A percentile compares a stretch with the other conserved stretches of the same genome.
phyloP scores from a whole-genome alignment of 495 filamentous ascomycete species.

The Xylaria sp. region DNA sequence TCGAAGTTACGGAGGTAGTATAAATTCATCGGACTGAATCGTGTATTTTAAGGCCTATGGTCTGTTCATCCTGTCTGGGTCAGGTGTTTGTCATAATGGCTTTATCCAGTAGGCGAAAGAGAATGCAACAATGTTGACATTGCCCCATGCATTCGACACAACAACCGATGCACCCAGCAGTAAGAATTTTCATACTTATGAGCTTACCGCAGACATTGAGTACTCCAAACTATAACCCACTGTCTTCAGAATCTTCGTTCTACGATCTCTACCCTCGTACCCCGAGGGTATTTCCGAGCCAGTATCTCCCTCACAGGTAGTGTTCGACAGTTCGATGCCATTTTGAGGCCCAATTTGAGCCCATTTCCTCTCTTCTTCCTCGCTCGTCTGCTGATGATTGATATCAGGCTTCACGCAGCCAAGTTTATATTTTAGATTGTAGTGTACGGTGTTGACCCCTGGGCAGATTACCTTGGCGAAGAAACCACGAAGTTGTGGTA shows the following conservation, averaged over 20 bases:
- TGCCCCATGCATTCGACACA: not conserved
- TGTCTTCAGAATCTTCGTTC: slow-evolving; percentile 8
- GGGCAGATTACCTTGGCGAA: slow-evolving; percentile 15
- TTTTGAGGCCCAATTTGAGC: not conserved
- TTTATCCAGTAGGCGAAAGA: not conserved
- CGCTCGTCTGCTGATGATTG: not conserved
- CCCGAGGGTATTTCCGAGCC: not conserved
- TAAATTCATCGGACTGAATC: not conserved
- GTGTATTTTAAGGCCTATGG: not conserved
- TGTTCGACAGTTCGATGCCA: not conserved
- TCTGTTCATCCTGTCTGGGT: not conserved
- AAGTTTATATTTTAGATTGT: not conserved
- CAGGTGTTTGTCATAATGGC: not conserved
- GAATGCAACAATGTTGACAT: not conserved
- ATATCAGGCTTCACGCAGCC: not conserved
- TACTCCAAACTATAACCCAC: slow-evolving; percentile 12
- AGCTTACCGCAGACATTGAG: not conserved
- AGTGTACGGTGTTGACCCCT: not conserved
- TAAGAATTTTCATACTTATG: not conserved
- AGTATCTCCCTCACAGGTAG: not conserved
- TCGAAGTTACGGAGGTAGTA: not conserved
- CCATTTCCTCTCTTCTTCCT: slow-evolving; percentile 2
- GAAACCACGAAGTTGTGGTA: slow-evolving; percentile 37
- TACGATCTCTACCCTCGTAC: not conserved
- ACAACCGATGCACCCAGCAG: not conserved